phyloP scores from a whole-genome alignment of 1,284 basidiomycete species.

The Thecaphora thlaspeos region DNA sequence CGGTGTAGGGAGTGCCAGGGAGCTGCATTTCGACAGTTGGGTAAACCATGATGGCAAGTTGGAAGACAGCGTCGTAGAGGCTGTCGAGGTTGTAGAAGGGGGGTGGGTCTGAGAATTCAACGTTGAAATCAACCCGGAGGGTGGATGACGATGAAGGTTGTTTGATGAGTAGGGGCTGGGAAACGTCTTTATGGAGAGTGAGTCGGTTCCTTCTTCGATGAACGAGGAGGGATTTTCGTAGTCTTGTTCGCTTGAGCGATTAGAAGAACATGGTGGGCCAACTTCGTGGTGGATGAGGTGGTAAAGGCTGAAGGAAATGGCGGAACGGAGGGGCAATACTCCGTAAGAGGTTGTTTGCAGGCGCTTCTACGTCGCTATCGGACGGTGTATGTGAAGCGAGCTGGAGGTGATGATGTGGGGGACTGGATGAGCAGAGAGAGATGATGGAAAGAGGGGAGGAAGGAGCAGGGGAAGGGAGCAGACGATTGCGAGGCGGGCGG shows the following conservation, averaged over 20 bases:
- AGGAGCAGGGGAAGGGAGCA: too few species aligned
- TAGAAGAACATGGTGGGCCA: constrained; percentile 45
- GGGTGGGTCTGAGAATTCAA: constrained; percentile 34
- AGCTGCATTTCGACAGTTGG: constrained; percentile 18
- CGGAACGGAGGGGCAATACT: constrained; percentile 4
- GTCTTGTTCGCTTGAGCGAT: constrained; percentile 34
- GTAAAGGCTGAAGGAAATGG: constrained; percentile 36
- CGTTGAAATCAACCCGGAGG: constrained; percentile 40
- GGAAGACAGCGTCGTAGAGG: constrained; percentile 30
- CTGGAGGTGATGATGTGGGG: too few species aligned
- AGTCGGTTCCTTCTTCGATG: constrained; percentile 38
- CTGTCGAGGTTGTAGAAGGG: constrained; percentile 23
- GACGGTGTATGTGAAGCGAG: too few species aligned
- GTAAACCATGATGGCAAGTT: constrained; percentile 34
- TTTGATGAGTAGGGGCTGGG: constrained; percentile 11
- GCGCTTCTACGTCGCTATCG: too few species aligned
- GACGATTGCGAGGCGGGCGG: too few species aligned
- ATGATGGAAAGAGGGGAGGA: too few species aligned
- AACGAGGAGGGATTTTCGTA: constrained; percentile 24
- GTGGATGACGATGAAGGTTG: constrained; percentile 25
- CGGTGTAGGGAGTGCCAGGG: constrained; percentile 9
- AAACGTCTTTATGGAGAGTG: constrained; percentile 27
- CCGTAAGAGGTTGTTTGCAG: too few species aligned
- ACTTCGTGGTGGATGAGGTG: constrained; percentile 33
- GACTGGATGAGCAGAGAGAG: too few species aligned